Evolutionary conservation across 2,329 filamentous ascomycete genomes (phyloP).

Genomic region (Dactylellina leptospora): DNA sequence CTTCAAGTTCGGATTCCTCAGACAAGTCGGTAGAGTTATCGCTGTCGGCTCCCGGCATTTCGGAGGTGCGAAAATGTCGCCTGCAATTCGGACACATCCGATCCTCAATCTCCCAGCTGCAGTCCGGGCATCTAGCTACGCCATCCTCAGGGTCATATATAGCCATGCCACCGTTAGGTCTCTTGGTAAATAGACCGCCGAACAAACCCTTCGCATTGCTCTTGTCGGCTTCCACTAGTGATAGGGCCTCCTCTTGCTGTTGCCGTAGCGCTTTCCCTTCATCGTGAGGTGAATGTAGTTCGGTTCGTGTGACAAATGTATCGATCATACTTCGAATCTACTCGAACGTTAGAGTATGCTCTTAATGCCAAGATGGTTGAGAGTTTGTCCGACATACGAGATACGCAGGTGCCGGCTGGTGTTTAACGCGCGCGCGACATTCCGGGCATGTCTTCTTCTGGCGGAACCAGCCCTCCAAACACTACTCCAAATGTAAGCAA

Average conservation of each 20-base stretch:
- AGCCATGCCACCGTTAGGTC: slow-evolving; percentile 25
- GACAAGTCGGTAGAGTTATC: slow-evolving; percentile 47
- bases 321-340: slow-evolving; percentile 58
- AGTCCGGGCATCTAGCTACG: slow-evolving; percentile 55
- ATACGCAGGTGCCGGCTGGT: slow-evolving; percentile 57
- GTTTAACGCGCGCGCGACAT: slow-evolving; percentile 55
- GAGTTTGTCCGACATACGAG: slow-evolving; percentile 52
- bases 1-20: slow-evolving; percentile 36
- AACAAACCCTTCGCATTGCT: slow-evolving; percentile 53
- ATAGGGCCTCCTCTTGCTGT: slow-evolving; percentile 55
- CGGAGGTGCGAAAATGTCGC: slow-evolving; percentile 38
- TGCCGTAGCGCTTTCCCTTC: slow-evolving; percentile 55
- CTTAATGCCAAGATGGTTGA: neutral
- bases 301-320: slow-evolving; percentile 55
- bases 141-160: slow-evolving; percentile 55
- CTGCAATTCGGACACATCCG: slow-evolving; percentile 54
- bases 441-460: slow-evolving; percentile 57
- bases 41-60: slow-evolving; percentile 45
- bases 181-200: slow-evolving; percentile 55
- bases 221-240: slow-evolving; percentile 54
- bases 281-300: slow-evolving; percentile 55
- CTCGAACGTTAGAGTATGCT: slow-evolving; percentile 11
- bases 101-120: slow-evolving; percentile 56
- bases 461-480: slow-evolving; percentile 56
- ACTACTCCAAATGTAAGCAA: slow-evolving; percentile 43